Evolutionary conservation across 202 grass and related monocot genomes (phyloP), one percentile per base, ranked within the genome.

Genomic region (Saccharum hybrid): DNA sequence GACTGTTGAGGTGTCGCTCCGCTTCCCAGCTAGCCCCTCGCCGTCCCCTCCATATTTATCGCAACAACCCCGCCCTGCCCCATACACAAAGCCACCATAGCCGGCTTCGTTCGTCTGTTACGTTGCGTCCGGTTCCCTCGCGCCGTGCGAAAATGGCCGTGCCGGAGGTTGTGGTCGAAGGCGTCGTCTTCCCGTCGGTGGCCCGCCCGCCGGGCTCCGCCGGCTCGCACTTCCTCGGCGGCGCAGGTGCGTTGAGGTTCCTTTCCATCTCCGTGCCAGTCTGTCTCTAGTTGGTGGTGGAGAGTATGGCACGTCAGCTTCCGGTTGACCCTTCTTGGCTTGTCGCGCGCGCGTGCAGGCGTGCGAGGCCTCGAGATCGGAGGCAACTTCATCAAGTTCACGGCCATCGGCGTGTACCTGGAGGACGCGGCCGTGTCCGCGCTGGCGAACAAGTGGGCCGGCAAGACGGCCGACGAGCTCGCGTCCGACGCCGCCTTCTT

Each of bases 361-460:
- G 86, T 83, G 68, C 66, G 96, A 3, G 96, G 93, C 3, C 0
- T 96, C 81, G 91, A 98, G 60, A 96, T 98, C 7, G 89, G 78
- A 0, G 96, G 96, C 73, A 85, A 61, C 33, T 98, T 98, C 86
- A 72, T 98, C 46, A 89, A 90, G 70, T 96, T 98, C 87, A 98
- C 96, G 5, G 93, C 91, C 78, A 94, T 96, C 85, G 96, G 89
- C 75, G 76, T 98, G 22, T 98, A 98, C 81, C 51, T 98, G 6
- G 83, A 98, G 71, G 85, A 94, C 19, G 82, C 75, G 6, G 91
- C 96, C 40, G 30, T 92, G 74, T 16, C 77, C 10, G 68, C 72
- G 26, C 89, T 98, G 46, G 84, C 87, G 1, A 43, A 65, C 5
- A 91, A 83, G 72, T 98, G 96, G 96, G 83, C 41, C 54, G 86